Evolutionary conservation across 202 grass and related monocot species (phyloP), one percentile per base, ranked within the genome.

Genomic region (Zizania palustris): DNA sequence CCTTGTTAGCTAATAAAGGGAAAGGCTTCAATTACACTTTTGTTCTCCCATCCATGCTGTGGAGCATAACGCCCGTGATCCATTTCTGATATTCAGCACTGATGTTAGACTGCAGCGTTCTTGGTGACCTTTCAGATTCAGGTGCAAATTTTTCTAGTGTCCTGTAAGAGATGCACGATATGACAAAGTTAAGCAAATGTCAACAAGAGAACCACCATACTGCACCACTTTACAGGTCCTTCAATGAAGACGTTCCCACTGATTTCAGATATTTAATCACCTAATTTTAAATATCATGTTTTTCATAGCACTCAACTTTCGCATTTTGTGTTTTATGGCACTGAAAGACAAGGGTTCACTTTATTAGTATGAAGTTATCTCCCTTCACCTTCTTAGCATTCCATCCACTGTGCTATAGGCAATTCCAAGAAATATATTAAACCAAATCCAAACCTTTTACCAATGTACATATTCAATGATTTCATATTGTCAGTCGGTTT

Each of bases 11-110:
- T 92, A 92, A 87, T 88, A 98, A 96, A 96, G 63, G 75, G 87
- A 88, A 91, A 93, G 87, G 65, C 92, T 96, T 90, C 92, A 96
- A 99, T 99, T 99, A 99, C 96, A 85, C 90, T 99, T 87, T 91
- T 95, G 81, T 78, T 87, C 76, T 96, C 96, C 92, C 96, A 91
- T 89, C 89, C 83, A 84, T 93, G 92, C 20, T 90, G 87, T 48
- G 80, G 75, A 84, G 71, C 92, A 92, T 96, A 96, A 76, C 81
- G 90, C 55, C 90, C 87, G 45, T 74, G 96, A 39, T 96, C 92
- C 96, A 99, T 99, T 80, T 88, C 85, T 71, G 74, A 61, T 43
- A 75, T 62, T 77, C 75, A 75, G 83, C 84, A 85, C 63, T 62
- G 71, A 74, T 84, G 51, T 79, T 87, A 85, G 55, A 59, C 69